These are phyloP conservation scores for Paxillus ammoniavirescens DNA, from an alignment of 768 basidiomycete species.

Conservation along the genomic window DNA sequence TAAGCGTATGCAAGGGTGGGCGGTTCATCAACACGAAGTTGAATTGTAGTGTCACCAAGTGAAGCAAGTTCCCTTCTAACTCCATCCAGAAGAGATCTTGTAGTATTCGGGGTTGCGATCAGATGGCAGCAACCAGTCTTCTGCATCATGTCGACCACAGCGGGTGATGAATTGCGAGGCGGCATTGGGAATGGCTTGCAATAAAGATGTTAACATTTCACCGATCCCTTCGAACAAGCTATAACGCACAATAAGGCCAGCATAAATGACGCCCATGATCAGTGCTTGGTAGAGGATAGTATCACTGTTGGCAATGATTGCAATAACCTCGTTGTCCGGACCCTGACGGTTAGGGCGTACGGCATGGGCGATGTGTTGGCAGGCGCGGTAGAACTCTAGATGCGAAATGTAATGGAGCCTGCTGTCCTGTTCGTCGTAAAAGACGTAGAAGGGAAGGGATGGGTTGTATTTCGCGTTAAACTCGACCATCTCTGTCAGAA, in stretches of 20 bases:
- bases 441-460: slow-evolving; percentile 30
- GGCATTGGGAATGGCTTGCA: slow-evolving; percentile 37
- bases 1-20: slow-evolving; percentile 10
- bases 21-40: slow-evolving; percentile 14
- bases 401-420: slow-evolving; percentile 32
- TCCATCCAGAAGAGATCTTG: slow-evolving; percentile 29
- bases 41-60: background rate
- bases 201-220: background rate
- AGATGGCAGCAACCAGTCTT: slow-evolving; percentile 39
- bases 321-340: slow-evolving; percentile 34
- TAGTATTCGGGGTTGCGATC: slow-evolving; percentile 32
- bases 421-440: slow-evolving; percentile 18
- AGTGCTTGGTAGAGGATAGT: slow-evolving; percentile 43
- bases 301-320: slow-evolving; percentile 38
- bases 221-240: background rate
- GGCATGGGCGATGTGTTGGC: slow-evolving; percentile 40
- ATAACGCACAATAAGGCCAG: slow-evolving; percentile 11
- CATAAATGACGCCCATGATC: slow-evolving; percentile 27
- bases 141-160: slow-evolving; percentile 34
- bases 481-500: slow-evolving; percentile 27
- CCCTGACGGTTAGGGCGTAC: slow-evolving; percentile 35
- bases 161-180: slow-evolving; percentile 36
- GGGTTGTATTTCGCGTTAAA: slow-evolving; percentile 35
- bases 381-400: slow-evolving; percentile 45
- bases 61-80: slow-evolving; percentile 22